Evolutionary conservation across 805 yeast species (phyloP), one percentile per base, ranked within the genome.

Genomic region (Cyberlindnera nakhonratchasimensis): DNA sequence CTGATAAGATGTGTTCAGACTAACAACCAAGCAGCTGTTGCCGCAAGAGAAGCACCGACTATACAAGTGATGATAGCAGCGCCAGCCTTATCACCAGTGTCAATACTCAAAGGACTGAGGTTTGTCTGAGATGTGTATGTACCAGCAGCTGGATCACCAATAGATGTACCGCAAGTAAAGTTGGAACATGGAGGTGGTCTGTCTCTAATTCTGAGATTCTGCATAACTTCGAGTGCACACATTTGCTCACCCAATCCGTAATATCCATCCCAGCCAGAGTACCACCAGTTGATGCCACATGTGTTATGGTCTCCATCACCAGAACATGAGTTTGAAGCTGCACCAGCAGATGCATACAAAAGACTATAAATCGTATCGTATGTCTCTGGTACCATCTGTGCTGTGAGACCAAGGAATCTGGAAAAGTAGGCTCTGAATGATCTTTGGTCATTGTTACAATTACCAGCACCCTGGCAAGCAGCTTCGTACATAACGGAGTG

Each of bases 161-260:
- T 40, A 0, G 89, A 81, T 2, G 86, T 65, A 25, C 86, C 95
- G 37, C 93, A 93, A 17, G 69, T 67, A 6, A 58, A 46, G 24
- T 78, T 73, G 3, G 89, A 74, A 43, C 70, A 74, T 2, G 93
- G 91, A 22, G 76, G 72, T 4, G 71, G 69, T 59, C 62, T 53
- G 29, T 57, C 59, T 46, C 62, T 43, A 12, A 62, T 54, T 48
- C 62, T 54, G 31, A 70, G 52, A 32, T 66, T 70, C 34, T 63
- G 69, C 55, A 75, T 69, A 3, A 63, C 68, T 54, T 86, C 95
- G 39, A 86, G 64, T 0, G 95, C 95, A 26, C 77, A 66, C 72
- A 85, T 81, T 62, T 87, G 95, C 63, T 88, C 95, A 37, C 96
- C 96, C 29, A 87, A 71, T 1, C 96, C 96, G 53, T 75, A 86